Evolutionary conservation across 2,329 filamentous ascomycete species (phyloP).

Genomic region (Aspergillus versicolor): DNA sequence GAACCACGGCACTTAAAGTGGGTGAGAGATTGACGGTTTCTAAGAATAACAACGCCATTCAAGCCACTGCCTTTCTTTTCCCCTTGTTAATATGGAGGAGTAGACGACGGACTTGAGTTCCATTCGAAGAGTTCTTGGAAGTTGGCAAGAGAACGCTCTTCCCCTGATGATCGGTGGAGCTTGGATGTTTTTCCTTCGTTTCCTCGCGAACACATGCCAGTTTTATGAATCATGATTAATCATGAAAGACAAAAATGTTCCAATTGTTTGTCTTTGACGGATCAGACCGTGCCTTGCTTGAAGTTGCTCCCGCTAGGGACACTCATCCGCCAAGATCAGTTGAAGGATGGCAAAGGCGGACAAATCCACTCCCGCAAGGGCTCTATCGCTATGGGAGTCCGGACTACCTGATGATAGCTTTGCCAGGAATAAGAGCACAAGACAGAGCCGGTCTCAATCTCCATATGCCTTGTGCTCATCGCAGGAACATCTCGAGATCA

Average conservation of each 20-base stretch:
- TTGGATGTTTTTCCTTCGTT: not conserved
- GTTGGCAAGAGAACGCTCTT: constrained; percentile 4
- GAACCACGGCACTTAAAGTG: not conserved
- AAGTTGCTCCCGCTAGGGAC: not conserved
- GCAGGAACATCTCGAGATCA: not conserved
- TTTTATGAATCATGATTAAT: not conserved
- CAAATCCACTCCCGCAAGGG: not conserved
- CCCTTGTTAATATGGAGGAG: not conserved
- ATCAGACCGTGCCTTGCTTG: not conserved
- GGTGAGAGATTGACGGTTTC: not conserved
- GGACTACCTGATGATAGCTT: not conserved
- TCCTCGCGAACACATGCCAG: not conserved
- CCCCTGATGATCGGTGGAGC: constrained; percentile 25
- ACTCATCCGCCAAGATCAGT: not conserved
- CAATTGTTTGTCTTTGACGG: not conserved
- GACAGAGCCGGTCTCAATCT: not conserved
- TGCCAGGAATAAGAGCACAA: not conserved
- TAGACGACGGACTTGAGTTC: not conserved
- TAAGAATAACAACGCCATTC: constrained; percentile 5
- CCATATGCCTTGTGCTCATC: not conserved
- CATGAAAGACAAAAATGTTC: not conserved
- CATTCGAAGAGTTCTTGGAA: not conserved
- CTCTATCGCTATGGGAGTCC: not conserved
- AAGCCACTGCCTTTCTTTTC: not conserved
- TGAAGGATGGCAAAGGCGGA: not conserved